These are phyloP conservation scores for Boletus coffeatus DNA, from an alignment of 1,284 basidiomycete genomes.

Conservation along the genomic window DNA sequence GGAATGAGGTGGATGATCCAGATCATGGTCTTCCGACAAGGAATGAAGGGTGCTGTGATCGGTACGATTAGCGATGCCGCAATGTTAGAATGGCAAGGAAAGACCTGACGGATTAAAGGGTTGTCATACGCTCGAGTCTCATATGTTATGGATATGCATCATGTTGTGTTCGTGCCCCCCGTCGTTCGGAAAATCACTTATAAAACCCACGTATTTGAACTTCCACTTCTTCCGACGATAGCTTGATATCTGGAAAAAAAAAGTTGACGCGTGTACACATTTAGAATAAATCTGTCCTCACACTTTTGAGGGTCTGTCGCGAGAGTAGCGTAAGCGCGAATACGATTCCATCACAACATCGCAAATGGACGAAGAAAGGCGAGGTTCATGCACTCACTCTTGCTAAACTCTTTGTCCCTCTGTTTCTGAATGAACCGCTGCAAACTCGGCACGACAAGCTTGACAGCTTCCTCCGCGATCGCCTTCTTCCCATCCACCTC, in stretches of 20 bases:
- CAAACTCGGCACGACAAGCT: slow-evolving; percentile 67
- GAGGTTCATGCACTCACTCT: slow-evolving; percentile 43
- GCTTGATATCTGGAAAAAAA: slow-evolving; percentile 61
- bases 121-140: background rate
- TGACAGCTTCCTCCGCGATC: slow-evolving; percentile 66
- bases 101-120: too few species aligned
- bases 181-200: slow-evolving; percentile 13
- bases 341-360: background rate
- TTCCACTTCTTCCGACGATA: slow-evolving; percentile 70
- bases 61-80: background rate
- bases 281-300: too few species aligned
- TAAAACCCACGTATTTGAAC: slow-evolving; percentile 62
- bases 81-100: background rate
- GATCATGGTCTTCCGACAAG: background rate
- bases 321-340: background rate
- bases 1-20: background rate
- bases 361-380: background rate
- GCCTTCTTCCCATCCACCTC: slow-evolving; percentile 52
- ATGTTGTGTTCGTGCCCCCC: background rate
- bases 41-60: background rate
- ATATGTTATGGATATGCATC: background rate
- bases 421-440: slow-evolving; percentile 69
- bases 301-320: slow-evolving; percentile 63
- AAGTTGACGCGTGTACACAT: slow-evolving; percentile 4
- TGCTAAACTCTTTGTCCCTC: slow-evolving; percentile 75